A percentile compares a stretch with the other conserved stretches of the same genome.
These are phyloP conservation scores for Cardiospermum halicacabum DNA, from an alignment of 345 rosid genomes.

Conservation along the genomic window DNA sequence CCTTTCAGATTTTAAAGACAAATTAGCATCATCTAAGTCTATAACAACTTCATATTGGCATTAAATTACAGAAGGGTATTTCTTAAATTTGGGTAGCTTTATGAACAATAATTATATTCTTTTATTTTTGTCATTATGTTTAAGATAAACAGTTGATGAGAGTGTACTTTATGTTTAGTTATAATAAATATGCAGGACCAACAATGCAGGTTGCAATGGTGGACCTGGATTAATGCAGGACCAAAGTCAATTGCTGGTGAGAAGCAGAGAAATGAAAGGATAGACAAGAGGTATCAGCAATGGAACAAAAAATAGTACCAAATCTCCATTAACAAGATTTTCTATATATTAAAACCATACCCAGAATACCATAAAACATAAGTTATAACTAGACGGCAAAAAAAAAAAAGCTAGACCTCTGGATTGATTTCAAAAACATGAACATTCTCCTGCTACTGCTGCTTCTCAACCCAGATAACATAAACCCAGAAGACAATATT, in stretches of 20 bases:
- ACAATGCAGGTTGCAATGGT: too few species aligned
- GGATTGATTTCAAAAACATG: not conserved
- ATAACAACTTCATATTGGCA: too few species aligned
- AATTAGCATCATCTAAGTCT: too few species aligned
- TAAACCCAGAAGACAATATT: constrained; percentile 33
- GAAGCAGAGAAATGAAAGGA: not conserved
- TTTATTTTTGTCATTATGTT: too few species aligned
- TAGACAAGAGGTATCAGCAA: not conserved
- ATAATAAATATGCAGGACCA: not conserved
- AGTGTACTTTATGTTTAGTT: not conserved
- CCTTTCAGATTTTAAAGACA: too few species aligned
- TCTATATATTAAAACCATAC: not conserved
- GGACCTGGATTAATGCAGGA: too few species aligned
- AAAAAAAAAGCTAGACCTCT: not conserved
- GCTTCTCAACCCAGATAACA: constrained; percentile 39
- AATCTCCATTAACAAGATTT: not conserved
- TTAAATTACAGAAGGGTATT: too few species aligned
- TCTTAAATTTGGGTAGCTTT: too few species aligned
- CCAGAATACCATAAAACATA: not conserved
- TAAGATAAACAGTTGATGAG: too few species aligned
- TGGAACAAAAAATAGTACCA: not conserved
- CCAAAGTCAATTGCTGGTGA: not conserved
- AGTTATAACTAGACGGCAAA: too few species aligned
- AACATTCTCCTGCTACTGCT: not conserved
- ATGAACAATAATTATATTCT: too few species aligned